phyloP scores from a whole-genome alignment of 2,329 filamentous ascomycete species.

The Fusarium sp. region DNA sequence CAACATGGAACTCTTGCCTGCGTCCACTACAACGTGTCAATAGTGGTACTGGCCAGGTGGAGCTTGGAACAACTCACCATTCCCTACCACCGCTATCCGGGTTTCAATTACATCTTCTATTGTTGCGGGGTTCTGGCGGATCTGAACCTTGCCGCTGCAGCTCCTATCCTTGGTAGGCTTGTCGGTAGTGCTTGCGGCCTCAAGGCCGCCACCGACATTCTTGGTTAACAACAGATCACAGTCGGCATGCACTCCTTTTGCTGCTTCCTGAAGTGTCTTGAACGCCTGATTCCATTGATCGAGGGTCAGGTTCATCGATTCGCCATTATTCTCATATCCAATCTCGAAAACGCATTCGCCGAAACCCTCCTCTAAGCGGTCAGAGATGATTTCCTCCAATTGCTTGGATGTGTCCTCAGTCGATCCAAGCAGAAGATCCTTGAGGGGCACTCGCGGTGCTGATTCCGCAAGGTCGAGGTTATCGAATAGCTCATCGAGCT shows the following conservation, averaged over 20 bases:
- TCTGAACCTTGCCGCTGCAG: slow-evolving; percentile 85
- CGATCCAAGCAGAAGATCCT: slow-evolving; percentile 75
- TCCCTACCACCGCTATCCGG: slow-evolving; percentile 94
- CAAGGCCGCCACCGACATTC: slow-evolving; percentile 82
- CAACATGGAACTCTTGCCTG: slow-evolving; percentile 95
- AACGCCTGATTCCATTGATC: slow-evolving; percentile 81
- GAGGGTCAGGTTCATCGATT: slow-evolving; percentile 79
- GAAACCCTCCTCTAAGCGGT: slow-evolving; percentile 81
- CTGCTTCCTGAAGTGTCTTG: slow-evolving; percentile 70
- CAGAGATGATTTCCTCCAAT: slow-evolving; percentile 71
- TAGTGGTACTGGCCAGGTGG: not conserved
- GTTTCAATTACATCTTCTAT: slow-evolving; percentile 95
- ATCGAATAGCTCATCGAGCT: slow-evolving; percentile 91
- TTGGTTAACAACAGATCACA: slow-evolving; percentile 88
- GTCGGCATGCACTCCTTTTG: slow-evolving; percentile 73
- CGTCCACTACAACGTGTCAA: slow-evolving; percentile 73
- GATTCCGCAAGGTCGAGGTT: slow-evolving; percentile 83
- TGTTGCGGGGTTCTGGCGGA: slow-evolving; percentile 76
- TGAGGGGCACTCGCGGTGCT: slow-evolving; percentile 73
- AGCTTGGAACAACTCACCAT: slow-evolving; percentile 63
- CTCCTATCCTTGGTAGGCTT: slow-evolving; percentile 74
- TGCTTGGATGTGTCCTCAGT: slow-evolving; percentile 69
- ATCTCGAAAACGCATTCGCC: slow-evolving; percentile 93
- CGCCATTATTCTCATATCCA: slow-evolving; percentile 88
- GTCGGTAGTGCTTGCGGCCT: slow-evolving; percentile 67